Percentiles rank a stretch among this genome's conserved stretches.
Conservation (phyloP, 2,329 filamentous ascomycete genomes). For the Botrytis cinerea region DNA sequence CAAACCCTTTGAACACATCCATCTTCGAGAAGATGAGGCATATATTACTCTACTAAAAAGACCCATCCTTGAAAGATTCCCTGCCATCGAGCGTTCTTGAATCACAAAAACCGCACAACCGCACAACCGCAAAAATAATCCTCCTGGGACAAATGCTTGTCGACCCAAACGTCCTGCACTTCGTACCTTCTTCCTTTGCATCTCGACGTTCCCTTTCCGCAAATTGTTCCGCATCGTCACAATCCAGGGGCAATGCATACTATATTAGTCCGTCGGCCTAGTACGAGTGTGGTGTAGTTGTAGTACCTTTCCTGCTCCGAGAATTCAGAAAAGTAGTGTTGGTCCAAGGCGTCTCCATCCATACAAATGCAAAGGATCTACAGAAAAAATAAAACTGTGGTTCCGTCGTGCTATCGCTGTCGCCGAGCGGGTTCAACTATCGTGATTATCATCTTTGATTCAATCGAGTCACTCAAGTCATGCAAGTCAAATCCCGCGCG, state of each 20-base stretch:
- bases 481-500: not conserved
- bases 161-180: too few species aligned
- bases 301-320: not conserved
- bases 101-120: too few species aligned
- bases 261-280: not conserved
- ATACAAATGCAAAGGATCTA: not conserved
- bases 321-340: not conserved
- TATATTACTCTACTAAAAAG: conserved; percentile 11
- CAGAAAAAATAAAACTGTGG: not conserved
- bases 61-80: conserved; percentile 4
- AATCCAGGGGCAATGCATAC: not conserved
- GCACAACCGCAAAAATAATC: too few species aligned
- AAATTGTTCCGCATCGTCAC: conserved; percentile 6
- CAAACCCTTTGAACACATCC: not conserved
- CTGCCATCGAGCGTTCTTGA: not conserved
- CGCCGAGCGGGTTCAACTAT: not conserved
- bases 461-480: not conserved
- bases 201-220: not conserved
- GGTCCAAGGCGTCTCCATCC: not conserved
- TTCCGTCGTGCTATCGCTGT: not conserved
- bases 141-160: too few species aligned
- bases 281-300: not conserved
- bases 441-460: not conserved
- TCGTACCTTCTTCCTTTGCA: not conserved
- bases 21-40: not conserved